Evolutionary conservation across 768 basidiomycete species (phyloP).

Genomic region (Lactarius hatsudake): DNA sequence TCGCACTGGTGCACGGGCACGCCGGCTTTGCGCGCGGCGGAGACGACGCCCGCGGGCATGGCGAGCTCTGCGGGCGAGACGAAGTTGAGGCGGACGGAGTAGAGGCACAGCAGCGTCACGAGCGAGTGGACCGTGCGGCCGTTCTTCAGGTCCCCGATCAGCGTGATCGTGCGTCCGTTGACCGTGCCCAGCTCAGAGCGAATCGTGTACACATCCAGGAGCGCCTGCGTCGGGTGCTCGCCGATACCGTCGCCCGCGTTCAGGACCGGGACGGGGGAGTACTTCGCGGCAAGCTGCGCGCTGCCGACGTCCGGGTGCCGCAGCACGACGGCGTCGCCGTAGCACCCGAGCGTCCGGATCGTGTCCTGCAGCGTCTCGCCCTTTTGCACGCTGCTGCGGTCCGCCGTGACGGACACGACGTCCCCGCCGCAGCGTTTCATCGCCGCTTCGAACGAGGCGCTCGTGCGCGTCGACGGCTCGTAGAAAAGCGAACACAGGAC

Average conservation of each 20-base stretch:
- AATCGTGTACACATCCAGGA: slow-evolving; percentile 90
- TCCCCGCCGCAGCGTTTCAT: slow-evolving; percentile 98
- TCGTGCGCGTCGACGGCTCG: slow-evolving; percentile 95
- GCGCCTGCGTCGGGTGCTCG: slow-evolving; percentile 95
- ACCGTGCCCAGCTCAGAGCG: slow-evolving; percentile 97
- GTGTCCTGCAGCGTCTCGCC: slow-evolving; percentile 94
- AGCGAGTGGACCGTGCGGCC: slow-evolving; percentile 97
- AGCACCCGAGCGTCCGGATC: slow-evolving; percentile 90
- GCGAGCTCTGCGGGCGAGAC: slow-evolving; percentile 82
- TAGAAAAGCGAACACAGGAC: slow-evolving; percentile 93
- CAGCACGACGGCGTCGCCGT: slow-evolving; percentile 91
- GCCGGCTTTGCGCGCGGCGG: slow-evolving; percentile 80
- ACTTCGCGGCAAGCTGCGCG: slow-evolving; percentile 94
- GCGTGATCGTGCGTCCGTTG: slow-evolving; percentile 89
- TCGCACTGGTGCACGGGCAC: slow-evolving; percentile 77
- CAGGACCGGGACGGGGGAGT: slow-evolving; percentile 90
- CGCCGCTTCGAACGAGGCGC: slow-evolving; percentile 93
- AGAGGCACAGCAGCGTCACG: slow-evolving; percentile 86
- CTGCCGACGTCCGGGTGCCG: slow-evolving; percentile 94
- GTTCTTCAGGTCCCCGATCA: slow-evolving; percentile 96
- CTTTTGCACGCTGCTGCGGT: slow-evolving; percentile 86
- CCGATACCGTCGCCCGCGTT: slow-evolving; percentile 98
- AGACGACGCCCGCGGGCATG: slow-evolving; percentile 86
- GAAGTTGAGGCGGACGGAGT: slow-evolving; percentile 93
- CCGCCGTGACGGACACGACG: slow-evolving; percentile 80